These are phyloP conservation scores for Angophora floribunda DNA, from an alignment of 345 rosid genomes.

Conservation along the genomic window DNA sequence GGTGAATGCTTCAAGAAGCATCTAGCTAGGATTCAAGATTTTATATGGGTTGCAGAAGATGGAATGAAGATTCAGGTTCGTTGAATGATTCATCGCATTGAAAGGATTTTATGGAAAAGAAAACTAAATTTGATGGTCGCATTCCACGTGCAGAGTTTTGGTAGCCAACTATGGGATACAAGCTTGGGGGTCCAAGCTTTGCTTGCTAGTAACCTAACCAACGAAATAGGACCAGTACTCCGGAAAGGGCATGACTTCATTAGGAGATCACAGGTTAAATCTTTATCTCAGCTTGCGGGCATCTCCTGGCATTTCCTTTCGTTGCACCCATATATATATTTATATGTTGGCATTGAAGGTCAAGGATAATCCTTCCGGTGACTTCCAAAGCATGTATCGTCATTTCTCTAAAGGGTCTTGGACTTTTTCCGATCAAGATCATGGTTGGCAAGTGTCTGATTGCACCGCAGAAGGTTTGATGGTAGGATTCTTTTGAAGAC, in stretches of 20 bases:
- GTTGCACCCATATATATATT: too few species aligned
- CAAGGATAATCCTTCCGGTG: constrained; percentile 14
- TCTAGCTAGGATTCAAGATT: constrained; percentile 40
- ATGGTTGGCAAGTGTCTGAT: constrained; percentile 27
- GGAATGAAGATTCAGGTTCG: constrained; percentile 61
- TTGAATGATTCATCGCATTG: neutral
- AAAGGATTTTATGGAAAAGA: too few species aligned
- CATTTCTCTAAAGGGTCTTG: constrained; percentile 23
- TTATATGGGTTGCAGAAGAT: constrained; percentile 57
- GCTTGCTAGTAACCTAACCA: constrained; percentile 14
- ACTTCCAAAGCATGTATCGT: constrained; percentile 9
- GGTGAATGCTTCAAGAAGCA: constrained; percentile 45
- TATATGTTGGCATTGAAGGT: neutral
- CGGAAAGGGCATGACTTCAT: constrained; percentile 21
- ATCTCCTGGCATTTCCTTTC: too few species aligned
- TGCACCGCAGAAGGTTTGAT: constrained; percentile 25
- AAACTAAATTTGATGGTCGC: too few species aligned
- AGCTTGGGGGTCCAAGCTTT: constrained; percentile 28
- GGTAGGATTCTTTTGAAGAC: neutral
- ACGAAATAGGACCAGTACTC: constrained; percentile 19
- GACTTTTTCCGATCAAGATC: constrained; percentile 26
- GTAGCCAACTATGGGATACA: constrained; percentile 62
- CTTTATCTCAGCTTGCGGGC: too few species aligned
- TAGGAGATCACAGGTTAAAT: constrained; percentile 36
- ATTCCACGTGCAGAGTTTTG: constrained; percentile 26